Evolutionary conservation across 2,329 filamentous ascomycete species (phyloP), one percentile per base, ranked within the genome.

Genomic region (Pyrenochaeta sp.): DNA sequence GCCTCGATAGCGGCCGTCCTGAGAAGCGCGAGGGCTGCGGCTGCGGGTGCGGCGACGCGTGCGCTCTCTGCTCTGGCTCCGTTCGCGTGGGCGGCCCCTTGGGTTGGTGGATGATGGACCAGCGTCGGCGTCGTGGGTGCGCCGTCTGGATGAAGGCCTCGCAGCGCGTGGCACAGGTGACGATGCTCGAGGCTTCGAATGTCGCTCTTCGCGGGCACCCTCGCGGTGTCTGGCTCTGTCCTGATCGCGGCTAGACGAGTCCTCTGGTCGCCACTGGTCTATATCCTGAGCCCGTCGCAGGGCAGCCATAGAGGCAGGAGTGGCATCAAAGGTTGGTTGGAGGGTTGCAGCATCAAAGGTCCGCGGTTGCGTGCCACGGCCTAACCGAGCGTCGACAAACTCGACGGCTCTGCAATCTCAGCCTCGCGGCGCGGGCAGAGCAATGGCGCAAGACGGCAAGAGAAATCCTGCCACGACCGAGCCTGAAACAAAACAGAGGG

Each of bases 191-290:
- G 60, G 51, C 51, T 65, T 52, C 58, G 53, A 49, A 45, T 51
- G 56, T 44, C 60, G 55, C 38, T 65, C 60, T 41, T 27, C 24
- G 24, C 58, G 54, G 22, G 47, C 47, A 13, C 60, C 59, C 35
- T 65, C 62, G 51, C 58, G 55, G 28, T 42, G 35, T 31, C 45
- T 42, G 31, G 67, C 66, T 51, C 65, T 63, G 51, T 60, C 61
- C 64, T n/a, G n/a, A n/a, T n/a, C n/a, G n/a, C 67, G 55, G 41
- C 55, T 48, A 41, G 67, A 65, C 37, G 58, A 53, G 62, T 70
- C 69, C 66, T 72, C 69, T 61, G 68, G 65, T 71, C 71, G 68
- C 71, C 71, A 71, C 68, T 72, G 67, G 52, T 72, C 71, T 72
- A 72, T 67, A 61, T 69, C 65, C 63, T 70, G 70, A 62, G 67